Evolutionary conservation across 176 grass and related monocot genomes (phyloP), one percentile per base, ranked within the genome.

Genomic region (Ampelocalamus luodianensis): DNA sequence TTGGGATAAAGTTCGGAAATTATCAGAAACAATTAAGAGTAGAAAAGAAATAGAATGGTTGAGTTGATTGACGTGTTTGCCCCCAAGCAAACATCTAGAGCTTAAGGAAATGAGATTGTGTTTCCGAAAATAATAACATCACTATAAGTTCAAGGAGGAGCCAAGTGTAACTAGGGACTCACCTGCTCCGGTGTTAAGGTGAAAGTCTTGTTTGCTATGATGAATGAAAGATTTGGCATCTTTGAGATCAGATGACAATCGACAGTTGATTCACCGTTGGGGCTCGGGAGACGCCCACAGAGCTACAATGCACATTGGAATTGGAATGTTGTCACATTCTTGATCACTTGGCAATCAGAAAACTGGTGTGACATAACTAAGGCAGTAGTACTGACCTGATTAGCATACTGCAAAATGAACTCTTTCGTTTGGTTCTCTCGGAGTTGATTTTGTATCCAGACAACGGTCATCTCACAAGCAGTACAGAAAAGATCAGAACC

Each of bases 371-470:
- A 48, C 38, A 10, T 62, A 61, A 76, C 14, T 18, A 69, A 42
- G 13, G 12, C 1, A 54, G 14, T 29, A 78, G 14, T 29, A 78
- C 73, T n/a, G 54, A 93, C 95, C 91, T 93, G 81, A 63, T 98
- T 85, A 40, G 83, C 91, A 84, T 95, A 98, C 12, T 89, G 60
- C 77, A 98, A 72, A 71, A 98, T 91, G 51, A 80, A 77, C 16
- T 98, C 91, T 46, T 92, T 69, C 0, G 96, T 95, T 62, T 89
- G 38, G 65, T 98, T 98, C 67, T 93, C 77, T 64, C 72, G 86
- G 4, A 98, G 87, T 46, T 95, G 93, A 83, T 98, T 98, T 76
- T 98, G 88, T 89, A 98, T 93, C 96, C 96, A 98, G 37, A 98
- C 69, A 78, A 95, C 96, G 54, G 93, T 77, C 92, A 91, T 95